A percentile compares a stretch with the other conserved stretches of the same genome.
These are phyloP conservation scores for Metarhizium guizhouense DNA, from an alignment of 2,329 filamentous ascomycete genomes.

Conservation along the genomic window DNA sequence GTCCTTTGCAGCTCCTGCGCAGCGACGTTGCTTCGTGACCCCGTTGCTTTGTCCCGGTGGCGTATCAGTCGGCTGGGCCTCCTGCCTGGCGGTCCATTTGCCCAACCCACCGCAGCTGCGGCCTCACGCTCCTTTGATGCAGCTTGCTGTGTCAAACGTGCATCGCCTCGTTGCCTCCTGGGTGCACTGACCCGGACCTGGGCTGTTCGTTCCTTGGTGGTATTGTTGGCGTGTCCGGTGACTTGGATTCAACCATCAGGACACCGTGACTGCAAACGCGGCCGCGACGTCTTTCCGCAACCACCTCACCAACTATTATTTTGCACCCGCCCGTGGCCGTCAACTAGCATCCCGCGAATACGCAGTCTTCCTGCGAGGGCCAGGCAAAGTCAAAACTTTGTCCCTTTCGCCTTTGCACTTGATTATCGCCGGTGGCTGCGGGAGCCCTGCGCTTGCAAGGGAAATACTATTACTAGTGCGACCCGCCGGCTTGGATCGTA, in stretches of 20 bases:
- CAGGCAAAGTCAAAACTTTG: background rate
- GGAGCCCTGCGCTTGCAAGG: background rate
- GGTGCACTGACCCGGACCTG: background rate
- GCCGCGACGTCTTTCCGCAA: background rate
- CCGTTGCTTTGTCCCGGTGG: background rate
- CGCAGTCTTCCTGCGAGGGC: background rate
- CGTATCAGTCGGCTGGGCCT: background rate
- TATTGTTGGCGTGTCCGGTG: no score
- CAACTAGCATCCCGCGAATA: background rate
- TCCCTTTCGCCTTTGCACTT: background rate
- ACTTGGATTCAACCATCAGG: background rate
- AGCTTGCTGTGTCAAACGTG: background rate
- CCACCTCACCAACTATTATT: background rate
- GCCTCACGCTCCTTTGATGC: background rate
- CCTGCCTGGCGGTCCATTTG: background rate
- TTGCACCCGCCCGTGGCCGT: background rate
- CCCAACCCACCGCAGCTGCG: background rate
- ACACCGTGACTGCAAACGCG: background rate
- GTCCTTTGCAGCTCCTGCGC: background rate
- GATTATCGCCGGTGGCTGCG: background rate
- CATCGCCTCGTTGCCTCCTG: background rate
- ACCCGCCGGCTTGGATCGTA: background rate
- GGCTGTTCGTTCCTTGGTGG: background rate
- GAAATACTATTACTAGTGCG: background rate
- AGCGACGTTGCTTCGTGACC: background rate